Evolutionary conservation across 1,139 yeast genomes (phyloP), one percentile per base, ranked within the genome.

Genomic region (Geotrichum restrictum): DNA sequence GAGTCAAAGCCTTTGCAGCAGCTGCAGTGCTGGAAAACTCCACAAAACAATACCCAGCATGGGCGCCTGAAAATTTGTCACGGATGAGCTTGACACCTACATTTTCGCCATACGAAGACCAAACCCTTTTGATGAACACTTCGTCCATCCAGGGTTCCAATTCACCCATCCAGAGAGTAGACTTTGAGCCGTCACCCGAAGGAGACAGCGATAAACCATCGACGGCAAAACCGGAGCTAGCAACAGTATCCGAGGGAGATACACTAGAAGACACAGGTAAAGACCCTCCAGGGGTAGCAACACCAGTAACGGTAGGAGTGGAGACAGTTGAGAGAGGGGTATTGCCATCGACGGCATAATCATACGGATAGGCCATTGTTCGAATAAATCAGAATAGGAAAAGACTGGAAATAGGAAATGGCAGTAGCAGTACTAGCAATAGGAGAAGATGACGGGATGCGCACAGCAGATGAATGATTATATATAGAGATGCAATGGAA

Each of bases 81-180:
- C 79, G 80, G 59, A 82, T 83, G 56, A 83, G 72, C 69, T 82
- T 83, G 56, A 83, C 85, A 50, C 70, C 69, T 49, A 81, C 83
- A 5, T 64, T 62, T 57, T 76, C 77, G 44, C 80, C 79, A 51
- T 75, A 66, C 42, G 72, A 66, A 34, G 69, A 72, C 97, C 97
- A 91, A 51, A 88, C 74, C 51, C 79, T 75, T 40, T 76, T 74
- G 49, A 91, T 80, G 47, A 79, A 74, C 16, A 73, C 73, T 67
- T 89, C 97, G 58, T 85, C 88, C 83, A 94, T 86, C 70, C 81
- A 75, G 1, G 94, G 88, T 61, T 89, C 96, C 46, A 91, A 72
- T 66, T 89, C 97, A 8, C 97, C 98, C 97, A 91, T 91, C 96
- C 96, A 89, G 51, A 88, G 68, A 1, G 78, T 74, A 19, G 58